A percentile compares a stretch with the other conserved stretches of the same genome.
Evolutionary conservation across 345 rosid genomes (phyloP).

Genomic region (Euphorbia tirucalli): DNA sequence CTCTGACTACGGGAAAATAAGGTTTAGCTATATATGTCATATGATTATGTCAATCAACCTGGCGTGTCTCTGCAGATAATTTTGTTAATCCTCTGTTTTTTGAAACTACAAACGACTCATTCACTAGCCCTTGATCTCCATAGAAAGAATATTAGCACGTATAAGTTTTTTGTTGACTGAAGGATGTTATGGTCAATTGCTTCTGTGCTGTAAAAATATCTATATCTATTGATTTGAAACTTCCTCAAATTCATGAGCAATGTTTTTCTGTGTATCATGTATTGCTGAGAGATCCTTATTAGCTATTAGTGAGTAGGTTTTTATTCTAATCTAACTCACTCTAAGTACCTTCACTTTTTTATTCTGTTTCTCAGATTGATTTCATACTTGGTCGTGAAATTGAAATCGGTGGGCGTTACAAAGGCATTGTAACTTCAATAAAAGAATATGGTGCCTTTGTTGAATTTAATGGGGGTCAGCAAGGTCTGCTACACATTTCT

Average conservation of each 20-base stretch:
- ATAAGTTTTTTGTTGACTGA: background rate
- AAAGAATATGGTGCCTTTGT: conserved; percentile 98
- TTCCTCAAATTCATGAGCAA: background rate
- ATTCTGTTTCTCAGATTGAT: conserved; percentile 57
- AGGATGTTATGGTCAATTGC: background rate
- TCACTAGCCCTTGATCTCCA: background rate
- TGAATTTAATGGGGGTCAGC: conserved; percentile 95
- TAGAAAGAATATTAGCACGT: too few species aligned
- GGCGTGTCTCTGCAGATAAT: background rate
- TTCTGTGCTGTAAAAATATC: background rate
- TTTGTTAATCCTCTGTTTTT: background rate
- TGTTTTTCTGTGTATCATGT: background rate
- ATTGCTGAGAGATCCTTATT: background rate
- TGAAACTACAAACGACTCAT: background rate
- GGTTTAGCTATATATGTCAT: background rate
- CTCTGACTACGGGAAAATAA: background rate
- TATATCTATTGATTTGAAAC: background rate
- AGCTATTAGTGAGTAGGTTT: background rate
- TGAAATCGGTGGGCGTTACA: conserved; percentile 77
- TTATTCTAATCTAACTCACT: background rate
- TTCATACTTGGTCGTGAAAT: conserved; percentile 81
- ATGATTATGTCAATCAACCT: background rate
- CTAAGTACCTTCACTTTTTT: conserved; percentile 3
- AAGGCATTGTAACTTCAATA: conserved; percentile 78
- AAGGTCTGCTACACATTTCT: conserved; percentile 85